Percentiles rank a stretch among this genome's conserved stretches.
These are phyloP conservation scores for Malus hybrid DNA, from an alignment of 331 rosid species.

Conservation along the genomic window DNA sequence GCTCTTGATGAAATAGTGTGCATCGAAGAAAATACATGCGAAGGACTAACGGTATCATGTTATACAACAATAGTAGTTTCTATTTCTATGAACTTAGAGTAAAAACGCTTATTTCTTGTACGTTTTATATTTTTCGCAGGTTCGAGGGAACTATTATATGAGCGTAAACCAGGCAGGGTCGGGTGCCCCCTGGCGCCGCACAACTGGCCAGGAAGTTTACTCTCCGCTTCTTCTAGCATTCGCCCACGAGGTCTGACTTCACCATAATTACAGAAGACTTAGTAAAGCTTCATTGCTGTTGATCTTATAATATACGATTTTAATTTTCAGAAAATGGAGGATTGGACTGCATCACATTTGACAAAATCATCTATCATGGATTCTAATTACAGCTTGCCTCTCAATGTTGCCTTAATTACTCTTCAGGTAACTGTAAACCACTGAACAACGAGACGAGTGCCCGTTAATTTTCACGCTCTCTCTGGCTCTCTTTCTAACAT, in stretches of 20 bases:
- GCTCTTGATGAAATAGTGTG: constrained; percentile 78
- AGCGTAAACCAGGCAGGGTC: constrained; percentile 42
- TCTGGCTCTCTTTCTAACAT: background rate
- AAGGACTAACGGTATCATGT: constrained; percentile 67
- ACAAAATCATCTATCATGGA: constrained; percentile 46
- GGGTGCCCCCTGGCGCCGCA: constrained; percentile 80
- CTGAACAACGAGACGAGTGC: background rate
- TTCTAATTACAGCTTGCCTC: constrained; percentile 64
- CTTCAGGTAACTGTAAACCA: constrained; percentile 51
- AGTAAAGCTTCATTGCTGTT: background rate
- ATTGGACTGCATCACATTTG: constrained; percentile 61
- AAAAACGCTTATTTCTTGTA: background rate
- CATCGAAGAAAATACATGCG: constrained; percentile 21
- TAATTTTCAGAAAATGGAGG: constrained; percentile 38
- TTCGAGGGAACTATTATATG: constrained; percentile 68
- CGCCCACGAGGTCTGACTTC: constrained; percentile 53
- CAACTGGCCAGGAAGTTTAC: constrained; percentile 79
- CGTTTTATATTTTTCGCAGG: constrained; percentile 28
- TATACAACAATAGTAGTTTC: background rate
- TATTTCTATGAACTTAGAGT: background rate
- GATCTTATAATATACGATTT: background rate
- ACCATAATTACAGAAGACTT: background rate
- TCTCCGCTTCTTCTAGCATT: constrained; percentile 76
- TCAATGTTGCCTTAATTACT: constrained; percentile 72
- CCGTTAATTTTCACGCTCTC: background rate